phyloP scores from a whole-genome alignment of 371 early-diverging fungal genomes.

The Saksenaea oblongispora region DNA sequence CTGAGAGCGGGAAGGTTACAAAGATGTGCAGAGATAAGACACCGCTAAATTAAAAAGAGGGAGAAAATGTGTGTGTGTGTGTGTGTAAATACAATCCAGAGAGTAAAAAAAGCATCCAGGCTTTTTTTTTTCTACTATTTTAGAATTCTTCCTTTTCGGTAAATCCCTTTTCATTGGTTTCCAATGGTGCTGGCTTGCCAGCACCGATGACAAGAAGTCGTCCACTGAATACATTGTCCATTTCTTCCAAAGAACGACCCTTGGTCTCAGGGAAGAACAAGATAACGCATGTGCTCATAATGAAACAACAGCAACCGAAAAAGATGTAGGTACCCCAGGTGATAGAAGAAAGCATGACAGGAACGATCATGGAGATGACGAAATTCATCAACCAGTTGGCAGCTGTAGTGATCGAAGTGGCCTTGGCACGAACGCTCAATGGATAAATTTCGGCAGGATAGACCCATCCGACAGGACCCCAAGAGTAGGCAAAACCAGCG shows the following conservation, averaged over 20 bases:
- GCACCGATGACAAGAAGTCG: conserved; percentile 11
- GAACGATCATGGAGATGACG: conserved; percentile 45
- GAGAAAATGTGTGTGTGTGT: no score
- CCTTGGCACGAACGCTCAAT: conserved; percentile 51
- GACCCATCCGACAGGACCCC: conserved; percentile 58
- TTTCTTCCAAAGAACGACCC: conserved; percentile 60
- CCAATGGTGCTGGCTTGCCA: neutral
- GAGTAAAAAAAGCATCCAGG: neutral
- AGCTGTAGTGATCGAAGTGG: conserved; percentile 57
- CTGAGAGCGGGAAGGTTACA: neutral
- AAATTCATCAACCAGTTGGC: conserved; percentile 70
- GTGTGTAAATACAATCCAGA: neutral
- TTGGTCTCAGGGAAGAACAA: conserved; percentile 62
- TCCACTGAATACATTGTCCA: conserved; percentile 57
- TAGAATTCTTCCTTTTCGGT: conserved; percentile 8
- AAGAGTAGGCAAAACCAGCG: conserved; percentile 52
- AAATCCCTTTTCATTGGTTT: neutral
- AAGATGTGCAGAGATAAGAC: neutral
- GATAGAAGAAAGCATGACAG: conserved; percentile 44
- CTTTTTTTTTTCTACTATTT: neutral
- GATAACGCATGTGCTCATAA: conserved; percentile 37
- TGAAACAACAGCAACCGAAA: conserved; percentile 56
- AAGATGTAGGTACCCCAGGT: conserved; percentile 61
- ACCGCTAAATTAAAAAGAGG: neutral
- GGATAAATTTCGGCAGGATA: conserved; percentile 72